Evolutionary conservation across 768 basidiomycete species (phyloP).

Genomic region (Solioccasus polychromus): DNA sequence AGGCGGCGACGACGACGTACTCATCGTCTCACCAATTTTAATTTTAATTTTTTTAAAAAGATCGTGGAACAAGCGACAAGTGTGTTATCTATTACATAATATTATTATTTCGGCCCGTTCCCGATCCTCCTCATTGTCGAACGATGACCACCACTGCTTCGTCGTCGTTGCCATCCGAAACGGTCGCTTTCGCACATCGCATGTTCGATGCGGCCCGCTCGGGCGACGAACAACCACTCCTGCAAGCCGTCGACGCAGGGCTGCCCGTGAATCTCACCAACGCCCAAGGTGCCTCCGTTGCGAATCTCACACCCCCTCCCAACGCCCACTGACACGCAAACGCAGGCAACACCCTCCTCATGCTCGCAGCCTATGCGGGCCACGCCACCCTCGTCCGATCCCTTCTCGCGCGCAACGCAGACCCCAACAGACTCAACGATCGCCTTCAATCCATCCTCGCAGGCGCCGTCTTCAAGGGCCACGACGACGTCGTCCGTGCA

Average conservation of each 20-base stretch:
- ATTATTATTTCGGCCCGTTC: background rate
- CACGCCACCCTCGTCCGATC: conserved; percentile 51
- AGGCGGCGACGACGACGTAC: conserved; percentile 13
- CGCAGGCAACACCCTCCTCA: conserved; percentile 73
- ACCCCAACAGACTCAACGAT: conserved; percentile 70
- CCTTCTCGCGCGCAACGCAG: conserved; percentile 56
- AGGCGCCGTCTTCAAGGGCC: conserved; percentile 74
- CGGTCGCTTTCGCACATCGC: conserved; percentile 53
- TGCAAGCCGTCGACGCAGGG: conserved; percentile 64
- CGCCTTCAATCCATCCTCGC: conserved; percentile 70
- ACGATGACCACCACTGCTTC: background rate
- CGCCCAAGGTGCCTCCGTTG: conserved; percentile 48
- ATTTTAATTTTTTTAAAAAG: too few species aligned
- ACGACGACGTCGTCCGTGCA: conserved; percentile 58
- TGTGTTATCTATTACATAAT: too few species aligned
- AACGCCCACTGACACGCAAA: background rate
- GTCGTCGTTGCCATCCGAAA: conserved; percentile 32
- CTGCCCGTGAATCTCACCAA: conserved; percentile 74
- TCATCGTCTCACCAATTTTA: too few species aligned
- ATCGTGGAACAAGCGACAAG: background rate
- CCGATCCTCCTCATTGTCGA: too few species aligned
- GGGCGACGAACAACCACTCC: conserved; percentile 50
- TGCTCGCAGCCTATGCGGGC: conserved; percentile 75
- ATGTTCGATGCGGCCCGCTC: conserved; percentile 75
- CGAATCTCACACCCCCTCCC: too few species aligned